Evolutionary conservation across 306 rosid species (phyloP), one percentile per base, ranked within the genome.

Genomic region (Trifolium subterraneum): DNA sequence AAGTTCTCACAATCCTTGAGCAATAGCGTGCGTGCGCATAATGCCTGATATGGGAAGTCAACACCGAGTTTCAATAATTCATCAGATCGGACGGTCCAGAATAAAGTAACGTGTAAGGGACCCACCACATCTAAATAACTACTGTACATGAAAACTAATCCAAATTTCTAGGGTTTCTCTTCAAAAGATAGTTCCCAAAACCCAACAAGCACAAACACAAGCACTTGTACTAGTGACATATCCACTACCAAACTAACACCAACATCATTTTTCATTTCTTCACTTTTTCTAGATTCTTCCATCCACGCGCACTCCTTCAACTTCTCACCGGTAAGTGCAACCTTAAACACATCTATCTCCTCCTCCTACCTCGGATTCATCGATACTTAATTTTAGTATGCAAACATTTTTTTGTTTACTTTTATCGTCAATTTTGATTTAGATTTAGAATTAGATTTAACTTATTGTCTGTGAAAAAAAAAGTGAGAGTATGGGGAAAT

Each of bases 401-500:
- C 35, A 73, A 56, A 50, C 15, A 36, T 41, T 48, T 44, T 22
- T 8, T 68, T n/a, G 39, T 38, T 76, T 14, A 29, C 13, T 7
- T n/a, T 51, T 27, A 68, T 25, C 71, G 18, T 52, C 15, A 10
- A 45, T 66, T 83, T 64, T 15, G 27, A 15, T 60, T 48, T 44
- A 8, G 18, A 68, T 69, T 71, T 60, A 60, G 62, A 25, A 31
- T 74, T 72, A 72, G 51, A 56, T 76, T 78, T 64, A 8, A 74
- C 27, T 42, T 63, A 41, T 64, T 35, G 55, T 15, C 33, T 69
- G 69, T 60, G 55, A 18, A 64, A 23, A 19, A 4, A 19, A 22
- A n/a, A 51, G 47, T n/a, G 45, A 14, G 22, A 44, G 60, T 42
- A 95, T 95, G 99, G 98, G 99, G 89, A 95, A 92, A 84, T 92